Conservation (phyloP, 2,329 filamentous ascomycete genomes). For the Diaporthe australafricana region DNA sequence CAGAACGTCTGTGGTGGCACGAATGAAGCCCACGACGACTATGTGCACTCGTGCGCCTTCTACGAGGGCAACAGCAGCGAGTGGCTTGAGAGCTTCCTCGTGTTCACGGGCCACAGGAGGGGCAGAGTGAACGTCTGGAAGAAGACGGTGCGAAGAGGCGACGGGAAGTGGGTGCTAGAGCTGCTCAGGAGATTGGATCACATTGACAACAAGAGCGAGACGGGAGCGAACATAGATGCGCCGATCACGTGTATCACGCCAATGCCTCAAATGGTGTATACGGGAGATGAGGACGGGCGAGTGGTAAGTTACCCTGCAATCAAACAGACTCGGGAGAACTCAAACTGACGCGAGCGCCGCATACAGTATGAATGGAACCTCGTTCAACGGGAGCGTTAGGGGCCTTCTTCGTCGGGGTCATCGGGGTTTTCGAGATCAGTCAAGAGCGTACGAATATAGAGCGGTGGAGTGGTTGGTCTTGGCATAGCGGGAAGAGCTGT, state of each 20-base stretch:
- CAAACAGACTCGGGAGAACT: background rate
- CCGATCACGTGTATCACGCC: constrained; percentile 89
- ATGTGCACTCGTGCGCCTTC: constrained; percentile 85
- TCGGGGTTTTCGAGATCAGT: constrained; percentile 4
- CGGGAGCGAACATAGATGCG: constrained; percentile 67
- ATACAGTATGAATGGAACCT: constrained; percentile 72
- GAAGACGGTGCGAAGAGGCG: constrained; percentile 60
- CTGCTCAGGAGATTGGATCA: constrained; percentile 87
- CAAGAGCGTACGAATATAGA: constrained; percentile 14
- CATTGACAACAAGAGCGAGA: constrained; percentile 74
- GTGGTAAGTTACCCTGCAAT: constrained; percentile 72
- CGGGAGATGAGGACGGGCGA: constrained; percentile 91
- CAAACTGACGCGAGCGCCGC: constrained; percentile 3
- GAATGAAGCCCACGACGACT: constrained; percentile 67
- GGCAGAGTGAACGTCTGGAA: constrained; percentile 87
- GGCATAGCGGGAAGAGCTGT: constrained; percentile 11
- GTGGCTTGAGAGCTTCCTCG: constrained; percentile 86
- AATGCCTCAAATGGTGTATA: constrained; percentile 87
- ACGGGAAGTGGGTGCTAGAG: constrained; percentile 79
- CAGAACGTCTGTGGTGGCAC: constrained; percentile 78
- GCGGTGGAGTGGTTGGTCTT: background rate
- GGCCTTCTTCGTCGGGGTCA: background rate
- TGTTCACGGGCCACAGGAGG: constrained; percentile 89
- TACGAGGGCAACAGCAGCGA: constrained; percentile 93
- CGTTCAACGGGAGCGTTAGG: constrained; percentile 66